These are phyloP conservation scores for Wallacemonas sp. DNA, from an alignment of 208 protist genomes.

Conservation along the genomic window DNA sequence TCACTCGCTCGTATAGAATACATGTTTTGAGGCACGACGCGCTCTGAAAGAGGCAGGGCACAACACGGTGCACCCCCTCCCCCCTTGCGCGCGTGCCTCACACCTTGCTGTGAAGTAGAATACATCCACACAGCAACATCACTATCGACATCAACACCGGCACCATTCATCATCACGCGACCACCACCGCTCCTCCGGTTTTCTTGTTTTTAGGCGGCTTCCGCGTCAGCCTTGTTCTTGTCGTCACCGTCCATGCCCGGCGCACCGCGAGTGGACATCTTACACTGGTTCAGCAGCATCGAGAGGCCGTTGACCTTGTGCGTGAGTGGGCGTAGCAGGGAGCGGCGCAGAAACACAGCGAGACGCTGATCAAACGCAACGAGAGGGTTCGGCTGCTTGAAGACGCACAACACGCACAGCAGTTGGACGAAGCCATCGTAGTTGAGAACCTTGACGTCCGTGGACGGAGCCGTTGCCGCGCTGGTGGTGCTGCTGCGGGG, in stretches of 20 bases:
- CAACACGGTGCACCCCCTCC: too few species aligned
- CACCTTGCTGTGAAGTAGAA: too few species aligned
- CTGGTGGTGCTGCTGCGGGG: conserved; percentile 26
- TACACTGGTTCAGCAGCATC: conserved; percentile 30
- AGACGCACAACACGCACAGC: conserved; percentile 82
- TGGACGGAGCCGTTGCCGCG: neutral
- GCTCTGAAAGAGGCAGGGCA: too few species aligned
- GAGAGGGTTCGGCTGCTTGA: conserved; percentile 88
- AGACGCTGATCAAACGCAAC: conserved; percentile 73
- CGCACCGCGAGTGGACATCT: neutral
- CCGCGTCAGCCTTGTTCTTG: too few species aligned
- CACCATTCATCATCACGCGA: too few species aligned
- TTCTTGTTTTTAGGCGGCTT: too few species aligned
- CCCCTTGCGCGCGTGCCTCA: too few species aligned
- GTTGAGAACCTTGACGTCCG: conserved; percentile 52
- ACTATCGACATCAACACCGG: too few species aligned
- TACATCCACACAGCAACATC: conserved; percentile 11
- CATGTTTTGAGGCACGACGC: too few species aligned
- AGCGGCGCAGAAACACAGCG: conserved; percentile 64
- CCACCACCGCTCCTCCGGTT: too few species aligned
- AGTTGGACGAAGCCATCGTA: conserved; percentile 84
- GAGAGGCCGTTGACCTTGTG: conserved; percentile 54
- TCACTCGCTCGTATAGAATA: too few species aligned
- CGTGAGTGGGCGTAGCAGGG: conserved; percentile 71
- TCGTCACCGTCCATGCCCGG: too few species aligned